Percentiles rank a stretch among this genome's conserved stretches.
Conservation (phyloP, 1,284 basidiomycete species). For the Vanrija pseudolonga region DNA sequence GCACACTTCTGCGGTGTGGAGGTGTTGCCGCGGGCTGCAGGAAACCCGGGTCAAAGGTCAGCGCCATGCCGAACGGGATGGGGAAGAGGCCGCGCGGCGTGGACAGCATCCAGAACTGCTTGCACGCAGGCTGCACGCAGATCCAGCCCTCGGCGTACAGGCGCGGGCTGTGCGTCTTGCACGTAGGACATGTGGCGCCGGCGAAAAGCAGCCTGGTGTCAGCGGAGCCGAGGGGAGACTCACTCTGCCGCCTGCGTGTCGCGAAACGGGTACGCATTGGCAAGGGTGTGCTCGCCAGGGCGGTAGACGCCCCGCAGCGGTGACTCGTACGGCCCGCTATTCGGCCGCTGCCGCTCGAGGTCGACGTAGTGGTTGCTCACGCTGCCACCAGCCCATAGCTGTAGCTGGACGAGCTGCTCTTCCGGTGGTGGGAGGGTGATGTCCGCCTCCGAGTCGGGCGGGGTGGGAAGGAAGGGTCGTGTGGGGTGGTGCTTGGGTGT, state of each 20-base stretch:
- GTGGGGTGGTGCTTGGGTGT: not conserved
- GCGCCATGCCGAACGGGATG: constrained; percentile 27
- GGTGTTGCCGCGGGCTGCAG: constrained; percentile 18
- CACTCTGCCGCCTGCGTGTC: not conserved
- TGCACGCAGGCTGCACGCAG: constrained; percentile 29
- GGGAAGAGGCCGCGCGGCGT: constrained; percentile 23
- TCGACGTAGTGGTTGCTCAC: too few relatives aligned
- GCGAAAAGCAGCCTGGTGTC: not conserved
- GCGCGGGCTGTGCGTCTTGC: constrained; percentile 10
- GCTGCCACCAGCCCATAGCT: too few relatives aligned
- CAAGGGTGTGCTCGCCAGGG: too few relatives aligned
- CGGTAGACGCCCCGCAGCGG: too few relatives aligned
- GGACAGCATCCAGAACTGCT: constrained; percentile 34
- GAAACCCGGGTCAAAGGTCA: constrained; percentile 25
- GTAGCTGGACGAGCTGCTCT: not conserved
- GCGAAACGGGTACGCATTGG: not conserved
- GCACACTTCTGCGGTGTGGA: not conserved
- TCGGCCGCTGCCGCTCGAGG: too few relatives aligned
- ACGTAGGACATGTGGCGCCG: constrained; percentile 16
- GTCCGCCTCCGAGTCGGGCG: too few relatives aligned
- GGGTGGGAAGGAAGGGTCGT: not conserved
- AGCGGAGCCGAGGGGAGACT: not conserved
- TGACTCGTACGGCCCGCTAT: too few relatives aligned
- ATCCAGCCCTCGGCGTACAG: constrained; percentile 38
- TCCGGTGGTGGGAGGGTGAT: too few relatives aligned